Evolutionary conservation across 805 yeast species (phyloP), one percentile per base, ranked within the genome.

Genomic region (Nakazawaea ernobii): DNA sequence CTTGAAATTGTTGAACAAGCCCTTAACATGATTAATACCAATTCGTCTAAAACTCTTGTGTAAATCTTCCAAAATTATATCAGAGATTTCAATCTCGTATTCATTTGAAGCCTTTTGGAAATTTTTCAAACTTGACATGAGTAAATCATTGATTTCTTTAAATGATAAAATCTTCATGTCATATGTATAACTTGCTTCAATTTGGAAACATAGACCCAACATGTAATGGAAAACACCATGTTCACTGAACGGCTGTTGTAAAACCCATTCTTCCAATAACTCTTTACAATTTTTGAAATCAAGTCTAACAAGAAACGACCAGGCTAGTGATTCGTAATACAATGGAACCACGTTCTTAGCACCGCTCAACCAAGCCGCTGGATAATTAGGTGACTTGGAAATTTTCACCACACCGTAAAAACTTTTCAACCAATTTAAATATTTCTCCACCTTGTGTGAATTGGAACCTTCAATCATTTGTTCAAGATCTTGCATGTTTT

Each of bases 141-240:
- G 20, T 14, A 39, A 24, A 6, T 39, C 40, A 4, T 9, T 6
- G 6, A 45, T 27, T 14, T 44, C 48, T 26, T 17, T 15, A 24
- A 6, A 5, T 13, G 41, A 14, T 3, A 11, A 9, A 8, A 27
- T 9, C 17, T 43, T 17, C 36, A 32, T 11, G 15, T 35, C 35
- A 37, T 44, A 51, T 29, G 45, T 13, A 33, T 58, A 53, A 29
- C 52, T 15, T 2, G 53, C 53, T 47, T 60, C 57, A 8, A 60
- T 33, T 28, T 55, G 52, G 20, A 53, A 52, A 45, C 53, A 53
- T 43, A 60, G 41, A 3, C 48, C 69, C 42, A 58, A 43, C 32
- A 73, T 51, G 53, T 66, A 75, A 39, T 62, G 61, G 28, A 72
- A 59, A n/a, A 56, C 59, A 1, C 77, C 76, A 43, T 74, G 77